Evolutionary conservation across 495 filamentous ascomycete species (phyloP), one percentile per base, ranked within the genome.

Genomic region (Neurospora cerealis): DNA sequence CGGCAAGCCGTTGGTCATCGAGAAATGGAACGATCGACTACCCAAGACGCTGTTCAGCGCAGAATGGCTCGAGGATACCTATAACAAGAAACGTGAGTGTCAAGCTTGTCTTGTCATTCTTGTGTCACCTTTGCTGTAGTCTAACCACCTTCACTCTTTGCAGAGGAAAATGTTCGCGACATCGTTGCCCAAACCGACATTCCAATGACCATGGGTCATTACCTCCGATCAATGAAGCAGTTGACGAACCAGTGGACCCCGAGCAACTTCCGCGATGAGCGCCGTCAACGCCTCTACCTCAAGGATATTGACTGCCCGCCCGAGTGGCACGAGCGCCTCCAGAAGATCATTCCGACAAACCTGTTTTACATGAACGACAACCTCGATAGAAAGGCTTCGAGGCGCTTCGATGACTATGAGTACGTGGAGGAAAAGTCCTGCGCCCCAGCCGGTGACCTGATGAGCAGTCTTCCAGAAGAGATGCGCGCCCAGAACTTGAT

Each of bases 401-500:
- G 83, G 48, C 81, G 84, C 9, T 77, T 76, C 46, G 80, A 79
- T 36, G 82, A 85, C 28, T 75, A 83, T 39, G 84, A 87, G 71
- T 87, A 86, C 71, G 81, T 82, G 34, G 89, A 89, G 9, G 79
- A 79, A 9, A 79, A 75, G 19, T 78, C 81, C 0, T 73, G 79
- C 6, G 83, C 84, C 2, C 78, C 82, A 4, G 90, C 94, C 4
- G 94, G 93, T 8, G 96, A 99, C 77, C 82, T 99, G 36, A 99
- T 99, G 96, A 94, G 93, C 79, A 93, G 91, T 75, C 87, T 99
- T n/a, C 93, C 94, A 0, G 81, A 86, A 15, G 84, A 89, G 28
- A 96, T 97, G 92, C 89, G 94, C 24, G 96, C 96, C 8, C 91
- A 96, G 74, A 99, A 99, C 73, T 86, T 99, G 78, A 97, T 98